These are phyloP conservation scores for Pseudogymnoascus sp. DNA, from an alignment of 2,329 filamentous ascomycete species.

Conservation along the genomic window DNA sequence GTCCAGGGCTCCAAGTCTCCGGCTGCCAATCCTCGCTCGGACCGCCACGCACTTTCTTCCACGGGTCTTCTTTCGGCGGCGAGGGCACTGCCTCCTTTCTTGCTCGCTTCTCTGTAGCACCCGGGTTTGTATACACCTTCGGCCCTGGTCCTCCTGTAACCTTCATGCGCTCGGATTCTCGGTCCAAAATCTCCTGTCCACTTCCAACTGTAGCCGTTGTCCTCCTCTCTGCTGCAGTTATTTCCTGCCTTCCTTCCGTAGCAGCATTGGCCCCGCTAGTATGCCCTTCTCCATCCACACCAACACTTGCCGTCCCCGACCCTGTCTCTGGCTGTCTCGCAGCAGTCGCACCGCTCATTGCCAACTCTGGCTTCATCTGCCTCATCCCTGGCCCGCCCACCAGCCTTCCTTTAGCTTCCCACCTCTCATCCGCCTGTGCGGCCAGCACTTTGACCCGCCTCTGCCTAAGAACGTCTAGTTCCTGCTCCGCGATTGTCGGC, in stretches of 20 bases:
- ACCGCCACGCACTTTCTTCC: slow-evolving; percentile 48
- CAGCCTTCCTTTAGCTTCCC: slow-evolving; percentile 51
- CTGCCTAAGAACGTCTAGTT: slow-evolving; percentile 45
- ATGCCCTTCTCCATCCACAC: background rate
- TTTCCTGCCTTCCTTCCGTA: background rate
- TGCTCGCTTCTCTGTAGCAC: slow-evolving; percentile 13
- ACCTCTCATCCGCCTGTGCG: slow-evolving; percentile 55
- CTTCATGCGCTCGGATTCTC: background rate
- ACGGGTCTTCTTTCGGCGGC: slow-evolving; percentile 36
- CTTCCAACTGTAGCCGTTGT: background rate
- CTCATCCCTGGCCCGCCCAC: slow-evolving; percentile 33
- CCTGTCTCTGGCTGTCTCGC: slow-evolving; percentile 12
- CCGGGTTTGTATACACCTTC: slow-evolving; percentile 8
- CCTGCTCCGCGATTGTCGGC: slow-evolving; percentile 52
- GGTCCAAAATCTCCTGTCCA: slow-evolving; percentile 2
- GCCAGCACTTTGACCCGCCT: slow-evolving; percentile 49
- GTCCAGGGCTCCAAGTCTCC: slow-evolving; percentile 1
- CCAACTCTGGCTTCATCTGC: slow-evolving; percentile 27
- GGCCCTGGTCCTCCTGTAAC: background rate
- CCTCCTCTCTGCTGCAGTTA: background rate
- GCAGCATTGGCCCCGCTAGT: background rate
- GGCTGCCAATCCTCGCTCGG: slow-evolving; percentile 59
- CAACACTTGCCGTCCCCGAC: background rate
- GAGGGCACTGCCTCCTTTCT: slow-evolving; percentile 19
- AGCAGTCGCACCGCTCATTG: slow-evolving; percentile 13